Base-by-base conservation (phyloP, 495 filamentous ascomycete species). In the Venustampulla echinocandica region DNA sequence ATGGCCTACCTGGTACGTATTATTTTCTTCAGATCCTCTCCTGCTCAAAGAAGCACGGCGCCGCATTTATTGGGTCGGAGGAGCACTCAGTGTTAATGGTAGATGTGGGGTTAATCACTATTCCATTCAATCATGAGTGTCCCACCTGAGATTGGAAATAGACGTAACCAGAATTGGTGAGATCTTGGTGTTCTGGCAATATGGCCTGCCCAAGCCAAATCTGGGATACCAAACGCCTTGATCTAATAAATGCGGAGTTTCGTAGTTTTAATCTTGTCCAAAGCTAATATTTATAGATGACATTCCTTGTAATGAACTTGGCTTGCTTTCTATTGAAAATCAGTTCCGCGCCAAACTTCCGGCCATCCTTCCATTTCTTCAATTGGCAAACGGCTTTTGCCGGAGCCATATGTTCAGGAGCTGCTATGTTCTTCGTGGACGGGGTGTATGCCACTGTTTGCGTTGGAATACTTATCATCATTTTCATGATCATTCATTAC, bases 381-480 rank as follows among this genome's bases (percentile, higher is more conserved):
- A 88, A 81, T 46, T 89, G 84, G 85, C 72, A 84, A 57, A 92
- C 86, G 20, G 87, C 87, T 30, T 75, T 80, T 10, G 65, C 75
- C 11, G 87, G 87, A 10, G 79, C 85, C 15, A 53, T 90, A 18
- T 69, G 84, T 11, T 88, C 85, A 42, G 83, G 82, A 1, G 70
- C 74, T 13, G 85, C 82, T 48, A 93, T 93, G 87, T 87, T 90
- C 58, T 90, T 90, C 53, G 85, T 94, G 46, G 87, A 94, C 65
- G 86, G 84, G 21, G 67, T 86, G 1, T 90, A 87, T 56, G 87
- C 87, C 10, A 75, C 80, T 0, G 80, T 77, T 0, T 87, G 84
- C 43, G 82, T 90, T 35, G 81, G 71, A 4, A 70, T 90, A 9
- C 61, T 93, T 7, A 69, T 90, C 9, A 60, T 84, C 11, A 69